Conservation (phyloP, 306 rosid species). For the Dryas drummondii region DNA sequence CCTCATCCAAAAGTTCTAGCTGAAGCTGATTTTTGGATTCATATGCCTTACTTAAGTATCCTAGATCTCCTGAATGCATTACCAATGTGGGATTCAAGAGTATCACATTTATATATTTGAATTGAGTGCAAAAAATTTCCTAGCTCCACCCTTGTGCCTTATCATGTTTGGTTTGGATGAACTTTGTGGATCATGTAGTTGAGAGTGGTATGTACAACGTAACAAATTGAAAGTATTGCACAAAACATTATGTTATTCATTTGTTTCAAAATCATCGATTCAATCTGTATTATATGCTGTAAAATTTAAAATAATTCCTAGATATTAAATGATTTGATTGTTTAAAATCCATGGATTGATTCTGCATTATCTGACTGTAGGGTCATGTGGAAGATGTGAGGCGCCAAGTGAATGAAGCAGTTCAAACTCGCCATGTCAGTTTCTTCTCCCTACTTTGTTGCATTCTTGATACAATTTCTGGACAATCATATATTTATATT, state of each 20-base stretch:
- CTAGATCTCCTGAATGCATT: too few species aligned
- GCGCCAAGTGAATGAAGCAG: slow-evolving; percentile 90
- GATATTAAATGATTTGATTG: slow-evolving; percentile 2
- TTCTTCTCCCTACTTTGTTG: slow-evolving; percentile 28
- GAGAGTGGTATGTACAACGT: slow-evolving; percentile 1
- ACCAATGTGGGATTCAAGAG: too few species aligned
- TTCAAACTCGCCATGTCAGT: slow-evolving; percentile 91
- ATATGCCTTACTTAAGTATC: too few species aligned
- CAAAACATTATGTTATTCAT: slow-evolving; percentile 1
- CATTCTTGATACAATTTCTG: slow-evolving; percentile 17
- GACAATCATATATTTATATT: not conserved
- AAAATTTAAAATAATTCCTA: not conserved
- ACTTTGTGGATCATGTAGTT: not conserved
- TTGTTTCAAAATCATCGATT: slow-evolving; percentile 15
- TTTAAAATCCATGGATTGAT: slow-evolving; percentile 21
- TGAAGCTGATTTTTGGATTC: too few species aligned
- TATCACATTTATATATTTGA: too few species aligned
- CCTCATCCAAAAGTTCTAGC: too few species aligned
- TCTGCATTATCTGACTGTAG: slow-evolving; percentile 47
- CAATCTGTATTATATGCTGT: slow-evolving; percentile 28
- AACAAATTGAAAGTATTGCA: not conserved
- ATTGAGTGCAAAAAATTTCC: too few species aligned
- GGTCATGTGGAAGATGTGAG: slow-evolving; percentile 89
- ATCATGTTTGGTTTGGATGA: not conserved
- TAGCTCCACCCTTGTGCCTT: too few species aligned